A percentile compares a stretch with the other conserved stretches of the same genome.
Evolutionary conservation across 1,139 yeast genomes (phyloP).

Genomic region (Spathaspora sp.): DNA sequence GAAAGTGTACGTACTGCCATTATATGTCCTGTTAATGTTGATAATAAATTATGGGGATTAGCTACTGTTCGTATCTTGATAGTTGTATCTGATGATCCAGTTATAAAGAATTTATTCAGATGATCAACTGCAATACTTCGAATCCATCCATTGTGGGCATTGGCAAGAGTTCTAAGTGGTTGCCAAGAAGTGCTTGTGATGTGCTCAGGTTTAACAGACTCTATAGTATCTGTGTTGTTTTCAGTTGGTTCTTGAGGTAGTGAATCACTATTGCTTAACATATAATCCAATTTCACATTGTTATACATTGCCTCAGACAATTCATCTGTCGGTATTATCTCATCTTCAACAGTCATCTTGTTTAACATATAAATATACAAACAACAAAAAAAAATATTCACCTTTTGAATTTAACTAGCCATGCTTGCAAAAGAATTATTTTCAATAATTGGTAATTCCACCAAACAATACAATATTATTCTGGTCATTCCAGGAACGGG

Average conservation of each 20-base stretch:
- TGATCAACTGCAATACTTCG: conserved; percentile 80
- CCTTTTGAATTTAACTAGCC: not conserved
- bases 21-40: conserved; percentile 86
- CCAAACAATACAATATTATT: conserved; percentile 18
- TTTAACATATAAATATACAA: not conserved
- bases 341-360: conserved; percentile 17
- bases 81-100: conserved; percentile 87
- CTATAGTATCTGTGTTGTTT: not conserved
- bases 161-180: conserved; percentile 66
- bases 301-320: conserved; percentile 35
- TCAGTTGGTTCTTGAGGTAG: not conserved
- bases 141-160: conserved; percentile 94
- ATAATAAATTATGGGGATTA: conserved; percentile 54
- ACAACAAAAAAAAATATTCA: not conserved
- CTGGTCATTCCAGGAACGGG: conserved; percentile 20
- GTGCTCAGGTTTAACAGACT: not conserved
- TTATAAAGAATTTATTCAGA: conserved; percentile 85
- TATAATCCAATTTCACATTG: conserved; percentile 26
- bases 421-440: conserved; percentile 16
- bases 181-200: conserved; percentile 46
- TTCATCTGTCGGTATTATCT: conserved; percentile 27
- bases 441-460: conserved; percentile 14
- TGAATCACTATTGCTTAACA: conserved; percentile 11
- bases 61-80: conserved; percentile 93
- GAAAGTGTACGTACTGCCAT: conserved; percentile 83